Percentiles rank a stretch among this genome's conserved stretches.
phyloP scores from a whole-genome alignment of 2,329 filamentous ascomycete genomes.

The Dothistroma septosporum region DNA sequence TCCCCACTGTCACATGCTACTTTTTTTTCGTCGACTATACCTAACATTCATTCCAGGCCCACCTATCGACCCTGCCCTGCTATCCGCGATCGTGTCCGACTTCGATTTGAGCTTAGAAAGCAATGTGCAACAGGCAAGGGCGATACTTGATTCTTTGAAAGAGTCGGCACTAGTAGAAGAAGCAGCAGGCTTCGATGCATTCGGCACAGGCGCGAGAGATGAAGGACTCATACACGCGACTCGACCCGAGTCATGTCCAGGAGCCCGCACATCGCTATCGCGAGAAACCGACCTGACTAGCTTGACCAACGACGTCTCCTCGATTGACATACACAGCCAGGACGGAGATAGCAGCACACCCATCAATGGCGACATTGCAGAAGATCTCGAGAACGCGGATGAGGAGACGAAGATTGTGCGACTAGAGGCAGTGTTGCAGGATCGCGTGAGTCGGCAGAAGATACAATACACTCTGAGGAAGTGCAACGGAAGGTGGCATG shows the following conservation, averaged over 20 bases:
- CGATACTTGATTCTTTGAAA: conserved; percentile 63
- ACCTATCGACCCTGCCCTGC: conserved; percentile 70
- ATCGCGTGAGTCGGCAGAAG: conserved; percentile 58
- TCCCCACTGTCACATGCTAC: not conserved
- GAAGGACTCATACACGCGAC: conserved; percentile 15
- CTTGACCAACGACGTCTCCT: conserved; percentile 46
- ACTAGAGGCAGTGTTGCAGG: conserved; percentile 68
- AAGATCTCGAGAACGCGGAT: conserved; percentile 44
- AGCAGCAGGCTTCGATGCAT: conserved; percentile 66
- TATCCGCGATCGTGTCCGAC: conserved; percentile 72
- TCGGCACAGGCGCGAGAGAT: conserved; percentile 56
- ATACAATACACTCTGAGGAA: conserved; percentile 65
- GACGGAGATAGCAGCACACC: conserved; percentile 23
- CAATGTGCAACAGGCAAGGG: conserved; percentile 53
- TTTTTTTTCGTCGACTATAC: conserved; percentile 28
- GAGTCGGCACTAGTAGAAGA: conserved; percentile 63
- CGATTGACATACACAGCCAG: conserved; percentile 25
- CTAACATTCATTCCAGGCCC: conserved; percentile 42
- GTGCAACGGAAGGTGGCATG: conserved; percentile 61
- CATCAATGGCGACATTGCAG: conserved; percentile 20
- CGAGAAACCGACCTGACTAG: conserved; percentile 50
- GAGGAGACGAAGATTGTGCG: conserved; percentile 59
- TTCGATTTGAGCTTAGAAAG: conserved; percentile 57
- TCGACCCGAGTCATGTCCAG: conserved; percentile 35
- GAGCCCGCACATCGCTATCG: conserved; percentile 40